Conservation (phyloP, 768 basidiomycete genomes). For the Russula sp. region DNA sequence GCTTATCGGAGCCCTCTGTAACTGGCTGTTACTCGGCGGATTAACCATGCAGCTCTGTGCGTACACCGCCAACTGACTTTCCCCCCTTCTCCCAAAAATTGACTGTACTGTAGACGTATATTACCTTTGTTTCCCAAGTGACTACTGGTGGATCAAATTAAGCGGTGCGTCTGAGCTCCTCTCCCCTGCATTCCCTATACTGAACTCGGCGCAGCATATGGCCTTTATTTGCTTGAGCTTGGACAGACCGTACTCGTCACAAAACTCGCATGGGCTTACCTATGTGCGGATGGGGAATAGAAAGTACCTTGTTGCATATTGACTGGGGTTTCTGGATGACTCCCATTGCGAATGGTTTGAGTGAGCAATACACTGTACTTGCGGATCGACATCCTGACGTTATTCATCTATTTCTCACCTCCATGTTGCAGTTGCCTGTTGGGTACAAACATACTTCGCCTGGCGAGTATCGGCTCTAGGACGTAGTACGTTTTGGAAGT, state of each 20-base stretch:
- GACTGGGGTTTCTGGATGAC: conserved; percentile 5
- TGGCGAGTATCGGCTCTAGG: conserved; percentile 11
- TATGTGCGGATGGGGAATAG: conserved; percentile 14
- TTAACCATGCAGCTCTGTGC: conserved; percentile 18
- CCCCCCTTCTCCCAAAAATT: neutral
- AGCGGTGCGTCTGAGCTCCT: neutral
- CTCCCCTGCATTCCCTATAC: neutral
- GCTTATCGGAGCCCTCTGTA: conserved; percentile 10
- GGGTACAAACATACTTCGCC: conserved; percentile 18
- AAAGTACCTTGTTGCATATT: neutral
- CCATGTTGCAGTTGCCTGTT: neutral
- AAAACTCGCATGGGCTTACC: neutral
- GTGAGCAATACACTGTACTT: neutral
- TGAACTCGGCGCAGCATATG: conserved; percentile 5
- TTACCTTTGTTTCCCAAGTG: neutral
- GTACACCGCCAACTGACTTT: neutral
- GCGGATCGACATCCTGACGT: neutral
- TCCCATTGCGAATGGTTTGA: neutral
- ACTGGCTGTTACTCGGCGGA: conserved; percentile 12
- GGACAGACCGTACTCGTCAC: neutral
- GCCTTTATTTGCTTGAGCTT: conserved; percentile 16
- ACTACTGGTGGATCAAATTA: neutral
- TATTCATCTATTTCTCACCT: no score
- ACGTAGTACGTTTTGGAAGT: conserved; percentile 4
- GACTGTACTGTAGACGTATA: conserved; percentile 12